These are phyloP conservation scores for Galerina marginata DNA, from an alignment of 768 basidiomycete genomes.

Conservation along the genomic window DNA sequence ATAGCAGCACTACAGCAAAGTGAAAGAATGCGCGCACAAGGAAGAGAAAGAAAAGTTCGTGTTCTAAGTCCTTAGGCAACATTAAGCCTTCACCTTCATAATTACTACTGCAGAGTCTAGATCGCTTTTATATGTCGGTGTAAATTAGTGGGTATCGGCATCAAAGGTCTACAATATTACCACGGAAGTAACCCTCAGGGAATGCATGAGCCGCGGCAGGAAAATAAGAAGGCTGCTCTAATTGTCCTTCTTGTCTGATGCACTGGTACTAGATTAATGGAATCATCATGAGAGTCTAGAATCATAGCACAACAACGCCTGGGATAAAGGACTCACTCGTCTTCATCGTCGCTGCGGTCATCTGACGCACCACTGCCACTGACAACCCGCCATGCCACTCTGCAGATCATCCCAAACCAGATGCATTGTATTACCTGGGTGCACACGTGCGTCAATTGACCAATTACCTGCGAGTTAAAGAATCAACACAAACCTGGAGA, in stretches of 20 bases:
- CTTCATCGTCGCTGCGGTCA: conserved; percentile 84
- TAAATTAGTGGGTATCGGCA: neutral
- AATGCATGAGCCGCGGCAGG: neutral
- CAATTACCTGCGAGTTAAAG: neutral
- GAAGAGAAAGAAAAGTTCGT: no score
- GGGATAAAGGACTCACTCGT: conserved; percentile 37
- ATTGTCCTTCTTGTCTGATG: conserved; percentile 39
- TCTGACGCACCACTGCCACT: conserved; percentile 80
- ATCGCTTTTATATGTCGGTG: conserved; percentile 9
- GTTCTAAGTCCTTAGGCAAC: no score
- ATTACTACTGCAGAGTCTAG: conserved; percentile 8
- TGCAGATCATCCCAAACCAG: conserved; percentile 89
- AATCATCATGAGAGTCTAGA: conserved; percentile 9
- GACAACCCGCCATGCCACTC: conserved; percentile 82
- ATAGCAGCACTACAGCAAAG: neutral
- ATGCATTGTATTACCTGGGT: conserved; percentile 70
- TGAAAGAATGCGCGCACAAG: no score
- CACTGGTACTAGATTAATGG: conserved; percentile 20
- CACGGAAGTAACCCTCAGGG: neutral
- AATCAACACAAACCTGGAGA: conserved; percentile 56
- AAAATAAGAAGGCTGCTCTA: conserved; percentile 9
- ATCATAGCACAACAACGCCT: neutral
- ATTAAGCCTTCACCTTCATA: no score
- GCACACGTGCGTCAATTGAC: conserved; percentile 18
- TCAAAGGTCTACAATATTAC: conserved; percentile 14